phyloP scores from a whole-genome alignment of 495 filamentous ascomycete species.

The Penicillium pancosmium region DNA sequence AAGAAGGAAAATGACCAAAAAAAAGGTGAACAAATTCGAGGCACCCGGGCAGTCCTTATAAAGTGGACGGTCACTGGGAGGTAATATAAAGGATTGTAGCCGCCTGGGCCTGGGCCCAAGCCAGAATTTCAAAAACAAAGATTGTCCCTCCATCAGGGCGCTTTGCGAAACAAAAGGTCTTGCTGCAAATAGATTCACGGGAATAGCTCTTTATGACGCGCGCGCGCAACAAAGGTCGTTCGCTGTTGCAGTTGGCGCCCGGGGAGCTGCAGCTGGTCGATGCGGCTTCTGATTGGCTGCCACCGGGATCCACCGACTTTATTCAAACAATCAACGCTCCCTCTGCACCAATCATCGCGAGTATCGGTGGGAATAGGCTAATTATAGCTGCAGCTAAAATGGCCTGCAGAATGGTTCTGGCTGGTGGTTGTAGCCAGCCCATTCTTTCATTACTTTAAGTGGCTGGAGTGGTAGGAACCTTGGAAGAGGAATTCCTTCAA shows the following conservation, averaged over 20 bases:
- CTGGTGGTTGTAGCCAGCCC: no score
- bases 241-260: conserved; percentile 29
- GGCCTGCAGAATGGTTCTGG: background rate
- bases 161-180: conserved; percentile 13
- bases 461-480: no score
- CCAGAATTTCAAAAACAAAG: background rate
- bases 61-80: background rate
- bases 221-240: conserved; percentile 8
- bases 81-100: no score
- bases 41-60: conserved; percentile 5
- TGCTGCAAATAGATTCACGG: background rate
- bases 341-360: background rate
- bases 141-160: conserved; percentile 1
- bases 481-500: no score
- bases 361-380: background rate
- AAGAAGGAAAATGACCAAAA: conserved; percentile 7
- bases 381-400: conserved; percentile 2
- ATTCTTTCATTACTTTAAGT: no score
- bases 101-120: background rate
- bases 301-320: background rate
- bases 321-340: conserved; percentile 1
- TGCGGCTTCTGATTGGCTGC: conserved; percentile 22
- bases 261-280: background rate
- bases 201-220: conserved; percentile 1
- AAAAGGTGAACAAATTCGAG: background rate